Base-by-base conservation (phyloP, 768 basidiomycete species). In the Phylloporus arenicola region DNA sequence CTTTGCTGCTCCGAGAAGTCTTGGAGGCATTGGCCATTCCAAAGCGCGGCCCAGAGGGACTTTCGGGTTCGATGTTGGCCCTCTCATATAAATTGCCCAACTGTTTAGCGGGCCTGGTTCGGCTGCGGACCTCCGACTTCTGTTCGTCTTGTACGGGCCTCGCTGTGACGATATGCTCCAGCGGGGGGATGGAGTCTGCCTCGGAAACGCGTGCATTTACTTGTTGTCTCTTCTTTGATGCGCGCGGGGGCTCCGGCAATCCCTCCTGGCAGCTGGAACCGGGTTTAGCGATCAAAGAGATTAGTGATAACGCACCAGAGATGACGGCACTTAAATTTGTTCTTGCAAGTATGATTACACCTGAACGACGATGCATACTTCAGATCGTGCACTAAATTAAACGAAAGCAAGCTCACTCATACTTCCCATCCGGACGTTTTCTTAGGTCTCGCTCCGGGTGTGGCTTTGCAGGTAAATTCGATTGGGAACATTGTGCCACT, bases 331-430 rank as follows among this genome's bases (percentile, higher is more conserved):
- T 71, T 75, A 4, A 71, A 68, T 65, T 90, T 92, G 59, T 89
- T 81, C 63, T 85, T 88, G 74, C 90, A 92, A 19, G 75, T 45
- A 57, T 92, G 90, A 57, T 87, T 86, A 60, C 90, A 92, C 44
- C 88, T 89, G 34, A 48, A 10, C 37, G 39, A 35, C 29, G 44
- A n/a, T 25, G 31, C 16, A 14, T 16, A 43, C 17, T 25, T 48
- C 19, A 45, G 8, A 19, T 25, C 29, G 20, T n/a, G 43, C 11
- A 14, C 10, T 12, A n/a, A 29, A 14, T 27, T n/a, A 14, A 39
- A 44, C 27, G 27, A 31, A 37, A 11, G 34, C 4, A 12, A 40
- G 52, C 77, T 51, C 56, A 84, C 87, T 73, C 70, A 54, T 79
- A 83, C 50, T 80, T 84, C 13, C 86, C 86, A 60, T 87, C 83